Conservation (phyloP, 139 green algal species). For the Picochlorum sp. region DNA sequence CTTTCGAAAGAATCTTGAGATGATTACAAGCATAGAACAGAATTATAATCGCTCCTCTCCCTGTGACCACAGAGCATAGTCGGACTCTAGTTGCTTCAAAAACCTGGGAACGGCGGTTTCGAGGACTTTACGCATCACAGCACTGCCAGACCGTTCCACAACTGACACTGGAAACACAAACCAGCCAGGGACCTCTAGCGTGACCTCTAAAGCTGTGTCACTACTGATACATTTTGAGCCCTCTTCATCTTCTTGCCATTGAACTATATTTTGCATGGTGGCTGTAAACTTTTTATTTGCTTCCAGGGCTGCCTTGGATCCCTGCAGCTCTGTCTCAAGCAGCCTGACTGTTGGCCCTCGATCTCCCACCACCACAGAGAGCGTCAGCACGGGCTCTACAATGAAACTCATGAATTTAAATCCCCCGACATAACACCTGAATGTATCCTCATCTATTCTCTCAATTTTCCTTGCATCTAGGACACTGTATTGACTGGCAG, state of each 20-base stretch:
- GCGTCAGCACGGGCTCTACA: slow-evolving; percentile 71
- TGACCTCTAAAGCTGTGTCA: slow-evolving; percentile 34
- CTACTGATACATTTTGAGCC: slow-evolving; percentile 26
- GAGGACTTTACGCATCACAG: slow-evolving; percentile 59
- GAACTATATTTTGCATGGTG: slow-evolving; percentile 68
- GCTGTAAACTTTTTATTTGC: slow-evolving; percentile 62
- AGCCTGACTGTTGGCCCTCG: slow-evolving; percentile 66
- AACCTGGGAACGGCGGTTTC: slow-evolving; percentile 67
- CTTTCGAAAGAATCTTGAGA: too few species aligned
- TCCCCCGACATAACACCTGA: slow-evolving; percentile 61
- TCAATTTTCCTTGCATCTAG: slow-evolving; percentile 72
- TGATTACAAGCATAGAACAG: neutral
- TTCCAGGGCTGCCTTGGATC: slow-evolving; percentile 39
- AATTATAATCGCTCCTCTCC: slow-evolving; percentile 37
- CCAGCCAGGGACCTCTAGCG: slow-evolving; percentile 39
- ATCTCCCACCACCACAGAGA: slow-evolving; percentile 55
- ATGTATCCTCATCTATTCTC: slow-evolving; percentile 66
- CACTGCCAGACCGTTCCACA: slow-evolving; percentile 31
- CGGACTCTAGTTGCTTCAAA: slow-evolving; percentile 61
- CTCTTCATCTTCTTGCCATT: slow-evolving; percentile 28
- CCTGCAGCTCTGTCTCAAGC: slow-evolving; percentile 56
- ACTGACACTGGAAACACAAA: slow-evolving; percentile 27
- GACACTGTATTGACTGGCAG: slow-evolving; percentile 79
- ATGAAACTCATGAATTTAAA: slow-evolving; percentile 58
- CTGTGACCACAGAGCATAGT: slow-evolving; percentile 67